These are phyloP conservation scores for Microstegium vimineum DNA, from an alignment of 176 grass and related monocot species.

Conservation along the genomic window DNA sequence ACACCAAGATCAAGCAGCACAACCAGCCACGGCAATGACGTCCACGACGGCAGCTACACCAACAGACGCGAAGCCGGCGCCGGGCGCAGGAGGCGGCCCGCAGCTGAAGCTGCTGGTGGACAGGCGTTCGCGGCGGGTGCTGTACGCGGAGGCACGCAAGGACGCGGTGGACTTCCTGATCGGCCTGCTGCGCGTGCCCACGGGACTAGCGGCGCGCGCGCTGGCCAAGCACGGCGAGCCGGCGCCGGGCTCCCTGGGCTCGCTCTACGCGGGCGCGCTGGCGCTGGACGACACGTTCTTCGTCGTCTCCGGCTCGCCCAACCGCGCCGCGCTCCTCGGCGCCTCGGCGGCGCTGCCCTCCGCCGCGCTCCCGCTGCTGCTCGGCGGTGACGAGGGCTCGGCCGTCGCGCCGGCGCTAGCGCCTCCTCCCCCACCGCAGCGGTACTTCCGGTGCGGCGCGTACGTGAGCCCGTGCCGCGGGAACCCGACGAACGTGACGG, in stretches of 20 bases:
- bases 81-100: background rate
- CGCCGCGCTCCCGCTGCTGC: conserved; percentile 17
- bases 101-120: conserved; percentile 71
- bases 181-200: conserved; percentile 55
- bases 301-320: background rate
- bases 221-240: conserved; percentile 11
- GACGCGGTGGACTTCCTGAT: conserved; percentile 71
- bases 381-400: background rate
- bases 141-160: conserved; percentile 67
- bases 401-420: background rate
- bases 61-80: background rate
- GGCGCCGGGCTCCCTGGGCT: conserved; percentile 31
- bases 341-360: conserved; percentile 28
- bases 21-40: conserved; percentile 8
- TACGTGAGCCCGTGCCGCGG: background rate
- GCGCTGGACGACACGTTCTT: conserved; percentile 45
- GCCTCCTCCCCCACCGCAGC: background rate
- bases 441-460: conserved; percentile 35
- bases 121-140: conserved; percentile 44
- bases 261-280: conserved; percentile 48
- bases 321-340: conserved; percentile 42
- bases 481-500: conserved; percentile 33
- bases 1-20: background rate
- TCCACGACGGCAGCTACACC: background rate
- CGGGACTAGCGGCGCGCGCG: conserved; percentile 48